Evolutionary conservation across 129 eudicot species (phyloP).

Genomic region (Flaveria sonorensis): DNA sequence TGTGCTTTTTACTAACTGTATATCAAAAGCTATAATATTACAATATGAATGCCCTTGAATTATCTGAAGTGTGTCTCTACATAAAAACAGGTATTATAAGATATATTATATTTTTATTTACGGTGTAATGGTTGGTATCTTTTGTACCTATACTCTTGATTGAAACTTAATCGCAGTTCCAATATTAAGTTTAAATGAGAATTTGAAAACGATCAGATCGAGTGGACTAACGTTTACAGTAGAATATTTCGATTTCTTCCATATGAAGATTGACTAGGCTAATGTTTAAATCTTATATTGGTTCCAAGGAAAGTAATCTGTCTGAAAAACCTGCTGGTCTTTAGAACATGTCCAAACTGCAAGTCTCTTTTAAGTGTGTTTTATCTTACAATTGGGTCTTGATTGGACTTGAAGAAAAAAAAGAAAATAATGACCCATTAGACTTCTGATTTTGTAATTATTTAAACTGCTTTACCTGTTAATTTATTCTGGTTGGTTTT

Average conservation of each 20-base stretch:
- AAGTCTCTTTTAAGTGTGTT: not conserved
- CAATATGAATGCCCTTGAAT: not conserved
- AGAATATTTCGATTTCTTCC: not conserved
- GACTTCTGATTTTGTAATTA: not conserved
- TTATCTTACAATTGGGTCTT: not conserved
- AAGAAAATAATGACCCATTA: not conserved
- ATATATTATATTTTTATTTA: not conserved
- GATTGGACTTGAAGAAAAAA: not conserved
- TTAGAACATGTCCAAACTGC: not conserved
- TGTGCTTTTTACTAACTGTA: not conserved
- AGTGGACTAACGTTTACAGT: not conserved
- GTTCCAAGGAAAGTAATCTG: not conserved
- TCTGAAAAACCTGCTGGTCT: conserved; percentile 1
- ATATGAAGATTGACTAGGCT: not conserved
- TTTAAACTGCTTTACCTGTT: conserved; percentile 8
- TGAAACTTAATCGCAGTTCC: not conserved
- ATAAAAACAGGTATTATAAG: conserved; percentile 1
- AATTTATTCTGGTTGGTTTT: conserved; percentile 20
- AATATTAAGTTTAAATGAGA: no score
- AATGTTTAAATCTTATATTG: not conserved
- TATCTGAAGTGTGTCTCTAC: not conserved
- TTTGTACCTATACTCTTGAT: not conserved
- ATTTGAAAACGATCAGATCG: conserved; percentile 3
- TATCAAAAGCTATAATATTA: not conserved
- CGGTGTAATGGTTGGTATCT: not conserved